A percentile compares a stretch with the other conserved stretches of the same genome.
phyloP scores from a whole-genome alignment of 176 grass and related monocot species.

The Ensete glaucum region DNA sequence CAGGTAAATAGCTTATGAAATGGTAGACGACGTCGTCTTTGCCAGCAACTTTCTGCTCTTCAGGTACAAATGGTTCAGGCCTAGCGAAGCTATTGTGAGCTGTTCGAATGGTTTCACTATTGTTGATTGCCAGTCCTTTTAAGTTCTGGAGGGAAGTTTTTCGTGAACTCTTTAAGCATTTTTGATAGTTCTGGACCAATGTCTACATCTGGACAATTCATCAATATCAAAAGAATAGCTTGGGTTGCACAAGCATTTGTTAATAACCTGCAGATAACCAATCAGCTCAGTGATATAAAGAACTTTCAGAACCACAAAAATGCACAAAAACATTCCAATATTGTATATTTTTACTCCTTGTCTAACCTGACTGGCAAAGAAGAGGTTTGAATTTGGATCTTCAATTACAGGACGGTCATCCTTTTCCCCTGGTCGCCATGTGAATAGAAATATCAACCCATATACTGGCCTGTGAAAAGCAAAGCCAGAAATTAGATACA shows the following conservation, averaged over 20 bases:
- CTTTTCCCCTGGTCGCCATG: slow-evolving; percentile 71
- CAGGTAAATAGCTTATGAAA: slow-evolving; percentile 90
- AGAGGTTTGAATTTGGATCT: slow-evolving; percentile 49
- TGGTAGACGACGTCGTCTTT: slow-evolving; percentile 91
- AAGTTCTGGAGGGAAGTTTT: slow-evolving; percentile 77
- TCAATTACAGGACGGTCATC: slow-evolving; percentile 42
- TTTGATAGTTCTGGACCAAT: slow-evolving; percentile 65
- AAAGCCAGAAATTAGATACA: not conserved
- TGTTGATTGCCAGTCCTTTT: slow-evolving; percentile 86
- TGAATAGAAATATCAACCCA: slow-evolving; percentile 85
- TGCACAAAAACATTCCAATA: slow-evolving; percentile 7
- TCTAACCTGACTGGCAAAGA: slow-evolving; percentile 64
- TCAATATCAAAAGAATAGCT: slow-evolving; percentile 83
- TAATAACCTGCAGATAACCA: slow-evolving; percentile 62
- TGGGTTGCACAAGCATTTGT: slow-evolving; percentile 89
- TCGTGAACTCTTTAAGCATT: slow-evolving; percentile 80
- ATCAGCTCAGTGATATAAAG: not conserved
- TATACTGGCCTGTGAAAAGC: slow-evolving; percentile 62
- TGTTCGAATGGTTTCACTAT: slow-evolving; percentile 62
- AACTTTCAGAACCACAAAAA: not conserved
- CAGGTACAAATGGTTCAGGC: slow-evolving; percentile 68
- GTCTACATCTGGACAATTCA: slow-evolving; percentile 66
- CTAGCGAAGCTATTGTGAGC: slow-evolving; percentile 73
- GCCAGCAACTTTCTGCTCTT: slow-evolving; percentile 60
- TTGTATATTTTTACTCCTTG: not conserved